Conservation (phyloP, 352 stramenopile genomes). For the Globisporangium heterothallicum region DNA sequence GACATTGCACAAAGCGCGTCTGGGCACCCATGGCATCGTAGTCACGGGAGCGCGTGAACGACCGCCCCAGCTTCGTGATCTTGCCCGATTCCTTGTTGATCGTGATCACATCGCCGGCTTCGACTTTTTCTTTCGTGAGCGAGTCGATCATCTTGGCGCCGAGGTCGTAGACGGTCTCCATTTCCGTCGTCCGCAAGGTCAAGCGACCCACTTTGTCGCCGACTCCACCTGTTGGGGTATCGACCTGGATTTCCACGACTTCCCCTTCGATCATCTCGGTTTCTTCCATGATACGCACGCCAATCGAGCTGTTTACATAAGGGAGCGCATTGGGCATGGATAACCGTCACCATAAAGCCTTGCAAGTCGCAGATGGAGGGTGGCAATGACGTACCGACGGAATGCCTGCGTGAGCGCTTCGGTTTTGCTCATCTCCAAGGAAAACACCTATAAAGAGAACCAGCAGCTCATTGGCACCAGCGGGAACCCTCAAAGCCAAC, state of each 20-base stretch:
- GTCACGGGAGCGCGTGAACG: constrained; percentile 95
- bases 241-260: constrained; percentile 99
- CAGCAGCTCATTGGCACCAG: too few species aligned
- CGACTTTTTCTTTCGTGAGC: constrained; percentile 98
- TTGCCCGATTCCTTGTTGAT: constrained; percentile 99
- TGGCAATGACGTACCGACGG: constrained; percentile 63
- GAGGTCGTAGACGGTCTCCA: constrained; percentile 99
- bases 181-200: constrained; percentile 98
- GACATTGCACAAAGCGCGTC: constrained; percentile 83
- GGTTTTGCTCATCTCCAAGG: constrained; percentile 99
- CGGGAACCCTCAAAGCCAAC: too few species aligned
- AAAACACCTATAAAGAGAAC: constrained; percentile 87
- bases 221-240: constrained; percentile 73
- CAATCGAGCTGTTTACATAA: constrained; percentile 81
- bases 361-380: too few species aligned
- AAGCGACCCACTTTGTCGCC: constrained; percentile 89
- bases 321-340: too few species aligned
- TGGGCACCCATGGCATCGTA: constrained; percentile 98
- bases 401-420: constrained; percentile 99
- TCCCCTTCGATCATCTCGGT: constrained; percentile 99
- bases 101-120: constrained; percentile 98
- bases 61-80: constrained; percentile 97
- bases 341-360: too few species aligned
- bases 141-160: constrained; percentile 99
- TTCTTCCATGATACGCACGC: constrained; percentile 98